These are phyloP conservation scores for Cryptosporidium felis DNA, from an alignment of 169 alveolate species.

Conservation along the genomic window DNA sequence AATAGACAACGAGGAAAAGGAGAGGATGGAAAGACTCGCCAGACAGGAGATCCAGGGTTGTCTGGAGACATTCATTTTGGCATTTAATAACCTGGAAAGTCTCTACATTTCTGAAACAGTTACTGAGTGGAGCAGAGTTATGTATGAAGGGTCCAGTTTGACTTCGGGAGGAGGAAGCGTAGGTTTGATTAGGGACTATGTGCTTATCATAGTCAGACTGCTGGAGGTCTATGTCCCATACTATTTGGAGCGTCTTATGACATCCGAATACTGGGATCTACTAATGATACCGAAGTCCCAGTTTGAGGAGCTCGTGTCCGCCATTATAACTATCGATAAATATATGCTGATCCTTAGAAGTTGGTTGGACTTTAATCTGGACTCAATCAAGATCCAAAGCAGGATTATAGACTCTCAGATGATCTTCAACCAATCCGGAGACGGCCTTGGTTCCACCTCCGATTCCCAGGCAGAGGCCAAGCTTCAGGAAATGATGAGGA, in stretches of 20 bases:
- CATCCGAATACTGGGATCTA: constrained; percentile 64
- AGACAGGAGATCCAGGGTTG: constrained; percentile 61
- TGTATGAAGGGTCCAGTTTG: constrained; percentile 37
- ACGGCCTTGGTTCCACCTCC: neutral
- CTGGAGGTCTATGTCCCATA: constrained; percentile 40
- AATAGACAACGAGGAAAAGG: neutral
- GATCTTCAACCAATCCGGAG: constrained; percentile 5
- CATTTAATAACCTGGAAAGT: constrained; percentile 19
- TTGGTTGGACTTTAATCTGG: constrained; percentile 60
- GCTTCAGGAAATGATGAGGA: constrained; percentile 47
- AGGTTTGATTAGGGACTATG: constrained; percentile 38
- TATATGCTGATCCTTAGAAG: constrained; percentile 39
- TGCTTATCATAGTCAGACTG: constrained; percentile 6
- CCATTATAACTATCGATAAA: constrained; percentile 30
- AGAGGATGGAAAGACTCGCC: constrained; percentile 66
- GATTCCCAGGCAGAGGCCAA: neutral
- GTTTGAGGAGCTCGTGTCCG: constrained; percentile 15
- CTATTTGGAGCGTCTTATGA: constrained; percentile 18
- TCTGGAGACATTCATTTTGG: constrained; percentile 29
- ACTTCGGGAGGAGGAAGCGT: neutral
- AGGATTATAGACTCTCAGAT: constrained; percentile 15
- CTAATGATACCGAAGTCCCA: constrained; percentile 33
- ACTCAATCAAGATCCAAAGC: constrained; percentile 1
- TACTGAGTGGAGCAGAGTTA: constrained; percentile 47
- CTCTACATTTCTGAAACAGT: constrained; percentile 25